Percentiles rank a stretch among this genome's conserved stretches.
Conservation (phyloP, 306 rosid species). For the Notholithocarpus densiflorus region DNA sequence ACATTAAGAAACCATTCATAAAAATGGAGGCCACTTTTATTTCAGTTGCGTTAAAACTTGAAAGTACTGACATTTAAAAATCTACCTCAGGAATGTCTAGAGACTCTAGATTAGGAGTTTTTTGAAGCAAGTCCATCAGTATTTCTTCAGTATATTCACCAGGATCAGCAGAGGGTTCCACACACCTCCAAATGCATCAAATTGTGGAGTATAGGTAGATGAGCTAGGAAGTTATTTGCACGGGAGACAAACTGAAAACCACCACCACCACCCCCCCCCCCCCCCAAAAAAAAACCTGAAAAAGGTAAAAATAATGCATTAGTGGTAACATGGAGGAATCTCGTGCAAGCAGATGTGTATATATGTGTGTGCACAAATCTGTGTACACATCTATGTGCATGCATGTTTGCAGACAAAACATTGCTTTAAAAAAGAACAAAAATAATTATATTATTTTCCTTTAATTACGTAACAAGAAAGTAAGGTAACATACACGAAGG, state of each 20-base stretch:
- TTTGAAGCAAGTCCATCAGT: conserved; percentile 21
- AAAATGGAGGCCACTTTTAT: not conserved
- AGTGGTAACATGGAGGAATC: not conserved
- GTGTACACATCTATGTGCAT: too few relatives aligned
- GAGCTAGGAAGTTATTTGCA: not conserved
- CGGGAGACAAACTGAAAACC: not conserved
- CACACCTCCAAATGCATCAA: conserved; percentile 14
- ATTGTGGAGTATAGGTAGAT: conserved; percentile 11
- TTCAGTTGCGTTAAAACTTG: too few relatives aligned
- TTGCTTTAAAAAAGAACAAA: too few relatives aligned
- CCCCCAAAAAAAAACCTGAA: too few relatives aligned
- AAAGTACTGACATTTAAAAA: not conserved
- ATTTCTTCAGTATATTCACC: not conserved
- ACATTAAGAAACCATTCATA: not conserved
- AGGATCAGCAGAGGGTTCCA: too few relatives aligned
- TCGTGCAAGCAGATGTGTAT: not conserved
- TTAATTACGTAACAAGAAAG: too few relatives aligned
- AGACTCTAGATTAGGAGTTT: conserved; percentile 20
- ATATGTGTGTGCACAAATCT: too few relatives aligned
- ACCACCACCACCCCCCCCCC: too few relatives aligned
- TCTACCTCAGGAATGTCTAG: conserved; percentile 15
- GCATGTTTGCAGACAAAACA: not conserved
- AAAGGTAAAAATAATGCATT: not conserved
- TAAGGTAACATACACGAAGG: too few relatives aligned
- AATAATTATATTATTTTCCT: too few relatives aligned